These are phyloP conservation scores for Botrytis elliptica DNA, from an alignment of 2,329 filamentous ascomycete genomes.

Conservation along the genomic window DNA sequence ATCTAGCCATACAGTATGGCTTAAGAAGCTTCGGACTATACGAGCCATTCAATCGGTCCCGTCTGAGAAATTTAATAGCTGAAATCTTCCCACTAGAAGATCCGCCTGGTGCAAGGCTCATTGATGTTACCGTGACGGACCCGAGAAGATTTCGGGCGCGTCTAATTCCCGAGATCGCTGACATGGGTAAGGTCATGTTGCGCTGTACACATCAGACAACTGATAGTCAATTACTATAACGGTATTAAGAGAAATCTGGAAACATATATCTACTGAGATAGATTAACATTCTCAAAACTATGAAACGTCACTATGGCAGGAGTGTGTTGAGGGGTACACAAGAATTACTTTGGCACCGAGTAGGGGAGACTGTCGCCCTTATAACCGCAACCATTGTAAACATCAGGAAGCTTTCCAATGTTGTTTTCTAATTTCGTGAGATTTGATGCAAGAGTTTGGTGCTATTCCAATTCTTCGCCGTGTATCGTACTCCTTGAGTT, in stretches of 20 bases:
- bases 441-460: neutral
- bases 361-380: neutral
- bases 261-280: neutral
- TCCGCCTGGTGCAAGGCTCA: neutral
- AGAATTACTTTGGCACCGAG: neutral
- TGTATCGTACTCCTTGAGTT: neutral
- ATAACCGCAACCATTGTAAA: too few relatives aligned
- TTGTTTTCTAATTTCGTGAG: neutral
- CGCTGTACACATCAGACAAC: neutral
- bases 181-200: neutral
- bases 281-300: neutral
- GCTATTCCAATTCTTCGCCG: neutral
- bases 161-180: neutral
- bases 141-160: neutral
- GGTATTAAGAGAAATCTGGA: neutral
- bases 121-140: neutral
- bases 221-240: fast-evolving
- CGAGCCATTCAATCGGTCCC: neutral
- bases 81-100: too few relatives aligned
- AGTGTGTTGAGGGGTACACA: neutral
- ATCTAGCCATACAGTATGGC: neutral
- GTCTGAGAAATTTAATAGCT: too few relatives aligned
- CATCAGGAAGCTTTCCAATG: too few relatives aligned
- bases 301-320: neutral
- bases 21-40: neutral